Percentiles rank a stretch among this genome's conserved stretches.
phyloP scores from a whole-genome alignment of 441 rosid genomes.

The California macrophylla region DNA sequence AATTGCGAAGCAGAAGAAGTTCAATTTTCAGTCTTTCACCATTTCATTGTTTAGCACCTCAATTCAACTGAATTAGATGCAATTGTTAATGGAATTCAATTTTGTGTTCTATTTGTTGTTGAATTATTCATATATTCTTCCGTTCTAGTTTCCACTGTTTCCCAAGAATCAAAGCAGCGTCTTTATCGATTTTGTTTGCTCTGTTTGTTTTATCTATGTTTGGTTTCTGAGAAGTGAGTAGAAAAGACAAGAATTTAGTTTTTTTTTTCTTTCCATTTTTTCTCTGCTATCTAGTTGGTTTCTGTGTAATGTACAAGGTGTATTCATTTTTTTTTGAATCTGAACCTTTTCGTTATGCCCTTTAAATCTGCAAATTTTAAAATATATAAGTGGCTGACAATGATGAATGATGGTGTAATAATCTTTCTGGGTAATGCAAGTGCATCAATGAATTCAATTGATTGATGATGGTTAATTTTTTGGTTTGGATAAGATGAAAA shows the following conservation, averaged over 20 bases:
- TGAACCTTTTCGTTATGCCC: conserved; percentile 6
- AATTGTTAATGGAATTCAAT: neutral
- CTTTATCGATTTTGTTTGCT: conserved; percentile 12
- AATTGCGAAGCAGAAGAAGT: too few species aligned
- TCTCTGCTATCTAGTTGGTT: conserved; percentile 13
- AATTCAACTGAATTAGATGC: neutral
- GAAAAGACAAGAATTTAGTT: conserved; percentile 19
- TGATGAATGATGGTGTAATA: neutral
- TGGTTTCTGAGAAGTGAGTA: conserved; percentile 15
- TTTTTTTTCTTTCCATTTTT: conserved; percentile 12
- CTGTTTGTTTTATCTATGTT: conserved; percentile 10
- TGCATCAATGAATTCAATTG: neutral
- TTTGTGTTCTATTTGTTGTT: neutral
- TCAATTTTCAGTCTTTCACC: too few species aligned
- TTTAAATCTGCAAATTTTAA: neutral
- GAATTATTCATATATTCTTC: neutral
- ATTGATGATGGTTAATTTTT: neutral
- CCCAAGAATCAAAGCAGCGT: conserved; percentile 13
- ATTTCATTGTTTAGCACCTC: too few species aligned
- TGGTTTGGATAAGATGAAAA: neutral
- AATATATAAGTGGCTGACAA: neutral
- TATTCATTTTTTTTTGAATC: neutral
- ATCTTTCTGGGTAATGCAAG: neutral
- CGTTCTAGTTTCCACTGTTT: conserved; percentile 7
- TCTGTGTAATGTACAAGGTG: conserved; percentile 25